phyloP scores from a whole-genome alignment of 2,329 filamentous ascomycete genomes.

The Penicillium glabrum region DNA sequence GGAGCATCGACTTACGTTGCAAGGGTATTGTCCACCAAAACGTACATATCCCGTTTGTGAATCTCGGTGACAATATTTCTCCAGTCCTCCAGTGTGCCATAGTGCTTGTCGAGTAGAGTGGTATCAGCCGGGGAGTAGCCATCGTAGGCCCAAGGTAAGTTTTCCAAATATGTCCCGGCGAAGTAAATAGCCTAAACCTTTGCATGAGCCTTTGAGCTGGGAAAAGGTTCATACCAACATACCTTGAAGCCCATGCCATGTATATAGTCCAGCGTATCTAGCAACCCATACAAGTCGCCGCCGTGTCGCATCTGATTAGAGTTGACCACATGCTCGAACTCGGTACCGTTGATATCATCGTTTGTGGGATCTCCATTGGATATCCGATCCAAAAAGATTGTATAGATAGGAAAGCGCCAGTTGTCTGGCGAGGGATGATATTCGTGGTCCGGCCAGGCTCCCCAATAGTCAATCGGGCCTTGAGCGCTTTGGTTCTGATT shows the following conservation, averaged over 20 bases:
- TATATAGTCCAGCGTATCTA: slow-evolving; percentile 64
- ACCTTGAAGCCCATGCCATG: slow-evolving; percentile 65
- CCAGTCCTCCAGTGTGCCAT: slow-evolving; percentile 60
- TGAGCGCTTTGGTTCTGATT: slow-evolving; percentile 60
- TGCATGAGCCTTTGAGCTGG: slow-evolving; percentile 6
- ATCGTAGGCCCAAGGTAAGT: slow-evolving; percentile 65
- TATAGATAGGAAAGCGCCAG: slow-evolving; percentile 68
- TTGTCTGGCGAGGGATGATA: slow-evolving; percentile 58
- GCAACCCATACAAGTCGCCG: slow-evolving; percentile 59
- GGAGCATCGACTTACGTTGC: slow-evolving; percentile 50
- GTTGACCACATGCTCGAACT: slow-evolving; percentile 60
- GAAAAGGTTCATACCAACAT: not conserved
- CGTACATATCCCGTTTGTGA: slow-evolving; percentile 63
- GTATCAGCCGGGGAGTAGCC: slow-evolving; percentile 62
- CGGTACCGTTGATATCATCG: slow-evolving; percentile 61
- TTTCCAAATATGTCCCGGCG: slow-evolving; percentile 64
- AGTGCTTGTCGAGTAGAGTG: slow-evolving; percentile 63
- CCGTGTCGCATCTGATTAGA: slow-evolving; percentile 65
- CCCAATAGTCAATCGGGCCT: slow-evolving; percentile 58
- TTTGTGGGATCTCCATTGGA: slow-evolving; percentile 66
- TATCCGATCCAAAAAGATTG: slow-evolving; percentile 63
- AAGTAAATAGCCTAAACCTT: slow-evolving; percentile 56
- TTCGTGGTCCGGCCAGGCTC: slow-evolving; percentile 53
- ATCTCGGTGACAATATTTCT: slow-evolving; percentile 59
- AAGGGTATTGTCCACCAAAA: slow-evolving; percentile 66